phyloP scores from a whole-genome alignment of 495 filamentous ascomycete species.

The Parachaetomium inaequale region DNA sequence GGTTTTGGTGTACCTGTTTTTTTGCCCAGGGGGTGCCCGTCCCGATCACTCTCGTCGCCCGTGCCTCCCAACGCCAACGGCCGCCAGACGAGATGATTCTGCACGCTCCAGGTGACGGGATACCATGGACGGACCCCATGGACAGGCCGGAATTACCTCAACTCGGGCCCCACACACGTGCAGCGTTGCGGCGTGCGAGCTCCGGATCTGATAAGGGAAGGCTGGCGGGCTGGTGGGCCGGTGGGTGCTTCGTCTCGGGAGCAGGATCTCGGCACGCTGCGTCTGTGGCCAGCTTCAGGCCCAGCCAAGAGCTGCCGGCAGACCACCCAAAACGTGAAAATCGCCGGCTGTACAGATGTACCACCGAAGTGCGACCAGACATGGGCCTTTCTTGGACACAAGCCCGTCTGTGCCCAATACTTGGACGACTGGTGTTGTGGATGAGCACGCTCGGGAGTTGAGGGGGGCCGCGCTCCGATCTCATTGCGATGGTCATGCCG shows the following conservation, averaged over 20 bases:
- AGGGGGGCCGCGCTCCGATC: background rate
- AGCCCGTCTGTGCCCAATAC: background rate
- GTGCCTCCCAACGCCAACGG: background rate
- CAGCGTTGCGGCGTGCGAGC: slow-evolving; percentile 7
- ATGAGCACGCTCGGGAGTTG: background rate
- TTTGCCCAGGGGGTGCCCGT: no score
- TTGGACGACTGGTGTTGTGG: background rate
- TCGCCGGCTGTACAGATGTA: background rate
- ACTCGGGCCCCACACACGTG: background rate
- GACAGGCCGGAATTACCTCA: background rate
- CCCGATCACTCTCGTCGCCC: background rate
- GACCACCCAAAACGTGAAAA: background rate
- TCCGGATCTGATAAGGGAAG: slow-evolving; percentile 17
- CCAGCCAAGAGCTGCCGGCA: background rate
- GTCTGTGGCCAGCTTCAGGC: background rate
- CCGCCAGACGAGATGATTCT: no score
- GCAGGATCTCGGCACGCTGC: slow-evolving; percentile 4
- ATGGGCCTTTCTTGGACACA: background rate
- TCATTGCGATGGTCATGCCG: no score
- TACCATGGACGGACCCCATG: no score
- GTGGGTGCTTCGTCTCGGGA: background rate
- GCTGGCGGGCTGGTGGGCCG: background rate
- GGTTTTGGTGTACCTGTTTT: no score
- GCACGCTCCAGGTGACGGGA: background rate
- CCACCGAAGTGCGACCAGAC: slow-evolving; percentile 1